These are phyloP conservation scores for Galerina marginata DNA, from an alignment of 768 basidiomycete genomes.

Conservation along the genomic window DNA sequence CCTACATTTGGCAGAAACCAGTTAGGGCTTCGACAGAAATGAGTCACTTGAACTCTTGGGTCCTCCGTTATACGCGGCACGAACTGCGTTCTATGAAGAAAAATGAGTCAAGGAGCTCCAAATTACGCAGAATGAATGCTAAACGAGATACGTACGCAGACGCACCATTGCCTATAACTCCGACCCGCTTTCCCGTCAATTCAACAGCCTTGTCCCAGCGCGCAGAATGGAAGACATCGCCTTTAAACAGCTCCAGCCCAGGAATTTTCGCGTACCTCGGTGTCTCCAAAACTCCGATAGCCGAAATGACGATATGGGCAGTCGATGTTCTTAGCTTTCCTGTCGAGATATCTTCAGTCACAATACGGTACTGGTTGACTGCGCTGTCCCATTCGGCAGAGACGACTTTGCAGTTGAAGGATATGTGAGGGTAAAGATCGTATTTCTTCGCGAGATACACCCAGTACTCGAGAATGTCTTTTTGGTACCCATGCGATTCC, in stretches of 20 bases:
- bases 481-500: slow-evolving; percentile 43
- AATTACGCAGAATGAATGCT: background rate
- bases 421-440: slow-evolving; percentile 42
- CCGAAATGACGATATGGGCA: slow-evolving; percentile 57
- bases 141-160: slow-evolving; percentile 48
- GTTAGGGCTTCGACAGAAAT: slow-evolving; percentile 55
- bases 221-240: slow-evolving; percentile 58
- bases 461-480: slow-evolving; percentile 52
- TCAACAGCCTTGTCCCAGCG: slow-evolving; percentile 48
- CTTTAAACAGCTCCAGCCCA: slow-evolving; percentile 47
- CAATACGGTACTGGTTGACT: slow-evolving; percentile 42
- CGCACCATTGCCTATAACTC: slow-evolving; percentile 63
- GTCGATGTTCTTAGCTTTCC: slow-evolving; percentile 32
- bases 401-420: slow-evolving; percentile 49
- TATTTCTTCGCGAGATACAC: slow-evolving; percentile 46
- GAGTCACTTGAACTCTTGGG: slow-evolving; percentile 44
- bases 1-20: slow-evolving; percentile 56
- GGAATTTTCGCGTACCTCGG: slow-evolving; percentile 43
- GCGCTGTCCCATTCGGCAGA: slow-evolving; percentile 49
- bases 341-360: slow-evolving; percentile 36
- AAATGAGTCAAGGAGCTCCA: background rate
- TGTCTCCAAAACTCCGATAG: slow-evolving; percentile 52
- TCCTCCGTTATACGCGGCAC: slow-evolving; percentile 49
- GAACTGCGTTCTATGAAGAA: slow-evolving; percentile 50
- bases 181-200: slow-evolving; percentile 53